These are phyloP conservation scores for Hypoxylon lenormandii DNA, from an alignment of 495 filamentous ascomycete species.

Conservation along the genomic window DNA sequence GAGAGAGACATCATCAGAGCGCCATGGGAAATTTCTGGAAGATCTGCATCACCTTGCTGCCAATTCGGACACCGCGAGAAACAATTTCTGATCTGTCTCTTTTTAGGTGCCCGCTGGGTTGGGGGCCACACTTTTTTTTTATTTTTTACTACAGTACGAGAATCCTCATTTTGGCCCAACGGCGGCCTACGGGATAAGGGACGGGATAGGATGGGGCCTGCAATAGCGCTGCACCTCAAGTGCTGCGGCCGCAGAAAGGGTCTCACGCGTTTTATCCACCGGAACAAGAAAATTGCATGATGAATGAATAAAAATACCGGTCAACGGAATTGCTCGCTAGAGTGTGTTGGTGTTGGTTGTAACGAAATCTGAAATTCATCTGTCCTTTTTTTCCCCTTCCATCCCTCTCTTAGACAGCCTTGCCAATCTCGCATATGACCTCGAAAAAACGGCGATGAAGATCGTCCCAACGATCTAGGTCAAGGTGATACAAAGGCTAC, in stretches of 20 bases:
- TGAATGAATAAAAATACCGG: conserved; percentile 1
- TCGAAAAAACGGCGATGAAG: conserved; percentile 44
- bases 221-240: no score
- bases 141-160: conserved; percentile 16
- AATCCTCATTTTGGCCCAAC: conserved; percentile 40
- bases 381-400: neutral
- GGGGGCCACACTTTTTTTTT: conserved; percentile 7
- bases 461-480: conserved; percentile 46
- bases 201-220: conserved; percentile 14
- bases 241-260: conserved; percentile 33
- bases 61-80: conserved; percentile 34
- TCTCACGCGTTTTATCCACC: conserved; percentile 3
- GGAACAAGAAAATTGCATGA: conserved; percentile 2
- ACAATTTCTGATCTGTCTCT: conserved; percentile 40
- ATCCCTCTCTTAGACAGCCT: conserved; percentile 22
- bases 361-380: conserved; percentile 10
- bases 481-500: conserved; percentile 31
- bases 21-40: neutral
- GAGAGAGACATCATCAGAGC: no score
- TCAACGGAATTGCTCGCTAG: neutral
- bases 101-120: conserved; percentile 7
- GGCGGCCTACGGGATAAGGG: conserved; percentile 11
- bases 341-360: neutral
- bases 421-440: conserved; percentile 36
- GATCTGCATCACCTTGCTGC: conserved; percentile 36